Evolutionary conservation across 768 basidiomycete species (phyloP).

Genomic region (Rhodotorula sphaerocarpa): DNA sequence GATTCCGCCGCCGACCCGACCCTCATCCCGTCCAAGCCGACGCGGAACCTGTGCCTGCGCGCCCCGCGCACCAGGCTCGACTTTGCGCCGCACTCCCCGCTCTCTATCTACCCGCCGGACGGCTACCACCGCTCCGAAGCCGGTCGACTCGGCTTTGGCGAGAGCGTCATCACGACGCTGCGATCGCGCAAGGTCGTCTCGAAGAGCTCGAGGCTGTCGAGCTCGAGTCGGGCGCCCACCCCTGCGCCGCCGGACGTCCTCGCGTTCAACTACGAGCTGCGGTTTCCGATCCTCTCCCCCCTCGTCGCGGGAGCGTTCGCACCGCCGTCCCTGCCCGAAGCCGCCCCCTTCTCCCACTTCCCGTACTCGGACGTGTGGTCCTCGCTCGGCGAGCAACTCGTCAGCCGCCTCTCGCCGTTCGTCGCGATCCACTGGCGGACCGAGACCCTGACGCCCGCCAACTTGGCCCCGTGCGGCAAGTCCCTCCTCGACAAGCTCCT

Average conservation of each 20-base stretch:
- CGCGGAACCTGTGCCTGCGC: slow-evolving; percentile 39
- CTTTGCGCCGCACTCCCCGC: slow-evolving; percentile 35
- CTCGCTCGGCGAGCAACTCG: slow-evolving; percentile 46
- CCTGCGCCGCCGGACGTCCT: slow-evolving; percentile 47
- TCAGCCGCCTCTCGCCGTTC: slow-evolving; percentile 46
- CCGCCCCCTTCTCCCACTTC: slow-evolving; percentile 39
- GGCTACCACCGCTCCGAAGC: slow-evolving; percentile 33
- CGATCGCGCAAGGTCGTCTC: slow-evolving; percentile 25
- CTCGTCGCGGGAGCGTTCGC: slow-evolving; percentile 8
- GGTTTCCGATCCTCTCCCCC: slow-evolving; percentile 48
- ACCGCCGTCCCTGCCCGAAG: not conserved
- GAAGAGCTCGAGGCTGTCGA: slow-evolving; percentile 22
- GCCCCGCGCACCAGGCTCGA: slow-evolving; percentile 34
- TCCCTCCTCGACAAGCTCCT: slow-evolving; percentile 50
- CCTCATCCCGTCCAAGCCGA: slow-evolving; percentile 33
- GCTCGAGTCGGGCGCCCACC: not conserved
- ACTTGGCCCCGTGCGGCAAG: slow-evolving; percentile 51
- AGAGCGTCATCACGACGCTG: slow-evolving; percentile 38
- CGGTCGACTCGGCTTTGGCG: slow-evolving; percentile 34
- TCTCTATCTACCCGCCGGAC: slow-evolving; percentile 37
- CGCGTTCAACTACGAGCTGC: slow-evolving; percentile 53
- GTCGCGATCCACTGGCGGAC: slow-evolving; percentile 56
- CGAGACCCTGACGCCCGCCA: slow-evolving; percentile 49
- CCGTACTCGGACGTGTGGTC: slow-evolving; percentile 49
- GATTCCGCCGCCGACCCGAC: slow-evolving; percentile 35